Conservation (phyloP, 805 yeast species). For the Zygoascus biomembranicola region DNA sequence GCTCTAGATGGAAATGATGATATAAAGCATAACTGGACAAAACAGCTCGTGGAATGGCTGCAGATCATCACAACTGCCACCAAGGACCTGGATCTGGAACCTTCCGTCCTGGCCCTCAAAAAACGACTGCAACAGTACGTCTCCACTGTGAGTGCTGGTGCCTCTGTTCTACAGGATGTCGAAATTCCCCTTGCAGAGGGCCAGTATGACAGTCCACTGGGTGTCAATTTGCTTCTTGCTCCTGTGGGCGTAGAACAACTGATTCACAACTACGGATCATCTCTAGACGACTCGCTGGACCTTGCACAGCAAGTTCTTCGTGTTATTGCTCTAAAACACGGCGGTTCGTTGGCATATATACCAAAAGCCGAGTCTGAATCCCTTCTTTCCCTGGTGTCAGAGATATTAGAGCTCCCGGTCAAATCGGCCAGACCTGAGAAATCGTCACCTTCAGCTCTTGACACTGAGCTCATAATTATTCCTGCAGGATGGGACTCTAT, state of each 20-base stretch:
- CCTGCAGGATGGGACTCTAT: constrained; percentile 32
- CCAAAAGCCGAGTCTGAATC: constrained; percentile 5
- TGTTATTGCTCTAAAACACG: constrained; percentile 15
- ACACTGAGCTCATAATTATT: constrained; percentile 17
- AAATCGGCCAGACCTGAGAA: constrained; percentile 10
- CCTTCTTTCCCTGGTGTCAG: constrained; percentile 14
- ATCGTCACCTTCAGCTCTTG: constrained; percentile 18
- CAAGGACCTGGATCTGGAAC: constrained; percentile 5
- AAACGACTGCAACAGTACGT: constrained; percentile 13
- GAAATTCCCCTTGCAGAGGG: constrained; percentile 25
- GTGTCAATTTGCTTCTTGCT: constrained; percentile 20
- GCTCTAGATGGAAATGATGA: constrained; percentile 13
- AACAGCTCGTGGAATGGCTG: constrained; percentile 14
- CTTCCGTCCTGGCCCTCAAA: neutral
- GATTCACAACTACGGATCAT: constrained; percentile 1
- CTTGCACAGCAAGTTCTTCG: constrained; percentile 25
- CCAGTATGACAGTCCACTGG: constrained; percentile 23
- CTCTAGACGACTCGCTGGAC: constrained; percentile 20
- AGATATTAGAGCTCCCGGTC: constrained; percentile 15
- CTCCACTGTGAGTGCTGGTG: constrained; percentile 2
- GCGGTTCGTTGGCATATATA: constrained; percentile 7
- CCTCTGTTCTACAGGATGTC: constrained; percentile 1
- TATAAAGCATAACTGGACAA: constrained; percentile 14
- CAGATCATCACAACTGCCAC: constrained; percentile 10
- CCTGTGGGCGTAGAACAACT: constrained; percentile 15